A percentile compares a stretch with the other conserved stretches of the same genome.
Evolutionary conservation across 805 yeast species (phyloP).

Genomic region (Metschnikowia chrysomelidarum): DNA sequence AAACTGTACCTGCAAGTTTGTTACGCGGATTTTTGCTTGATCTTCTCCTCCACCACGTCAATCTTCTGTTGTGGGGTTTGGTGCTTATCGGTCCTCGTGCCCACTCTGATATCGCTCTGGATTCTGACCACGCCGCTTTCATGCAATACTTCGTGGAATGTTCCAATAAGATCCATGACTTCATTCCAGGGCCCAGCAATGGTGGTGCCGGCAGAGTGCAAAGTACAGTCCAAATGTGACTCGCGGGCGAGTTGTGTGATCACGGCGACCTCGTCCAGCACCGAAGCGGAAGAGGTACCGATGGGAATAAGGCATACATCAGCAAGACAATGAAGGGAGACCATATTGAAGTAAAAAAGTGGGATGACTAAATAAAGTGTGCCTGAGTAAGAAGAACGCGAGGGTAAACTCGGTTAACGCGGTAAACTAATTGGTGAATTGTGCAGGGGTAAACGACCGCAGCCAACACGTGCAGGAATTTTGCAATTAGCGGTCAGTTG

Average conservation of each 20-base stretch:
- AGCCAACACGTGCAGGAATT: too few species aligned
- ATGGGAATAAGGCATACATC: conserved; percentile 86
- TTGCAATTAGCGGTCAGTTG: too few species aligned
- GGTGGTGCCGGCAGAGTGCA: conserved; percentile 93
- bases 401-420: too few species aligned
- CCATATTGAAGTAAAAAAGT: conserved; percentile 17
- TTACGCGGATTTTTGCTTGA: conserved; percentile 14
- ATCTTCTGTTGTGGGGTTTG: conserved; percentile 76
- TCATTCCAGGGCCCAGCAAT: conserved; percentile 92
- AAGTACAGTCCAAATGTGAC: conserved; percentile 60
- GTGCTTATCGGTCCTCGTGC: conserved; percentile 74
- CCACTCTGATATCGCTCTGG: conserved; percentile 84
- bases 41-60: conserved; percentile 57
- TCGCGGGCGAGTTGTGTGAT: conserved; percentile 63
- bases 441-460: too few species aligned
- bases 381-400: too few species aligned
- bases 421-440: too few species aligned
- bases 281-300: conserved; percentile 77
- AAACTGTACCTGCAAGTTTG: too few species aligned
- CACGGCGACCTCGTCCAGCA: conserved; percentile 74
- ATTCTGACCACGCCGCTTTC: conserved; percentile 67
- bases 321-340: conserved; percentile 66
- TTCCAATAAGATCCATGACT: conserved; percentile 76
- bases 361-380: background rate
- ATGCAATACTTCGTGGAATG: conserved; percentile 71